Base-by-base conservation (phyloP, 1,284 basidiomycete genomes). In the Cryptococcus sp. region DNA sequence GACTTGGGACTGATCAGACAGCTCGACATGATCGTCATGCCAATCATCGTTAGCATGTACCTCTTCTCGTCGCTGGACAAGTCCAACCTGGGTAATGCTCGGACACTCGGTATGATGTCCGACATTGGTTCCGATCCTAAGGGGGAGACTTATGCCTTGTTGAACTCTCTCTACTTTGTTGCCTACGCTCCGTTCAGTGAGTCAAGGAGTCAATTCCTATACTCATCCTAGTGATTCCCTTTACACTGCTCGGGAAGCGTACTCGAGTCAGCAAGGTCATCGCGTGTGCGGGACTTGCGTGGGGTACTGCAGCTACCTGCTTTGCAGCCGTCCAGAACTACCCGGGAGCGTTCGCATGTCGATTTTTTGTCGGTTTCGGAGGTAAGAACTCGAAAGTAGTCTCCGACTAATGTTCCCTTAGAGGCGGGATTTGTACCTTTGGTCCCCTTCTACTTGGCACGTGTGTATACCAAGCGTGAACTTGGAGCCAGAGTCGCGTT, bases 351-450 rank as follows among this genome's bases (percentile, higher is more conserved):
- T 23, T 23, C 23, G 23, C 23, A 23, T 23, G 23, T 23, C 23
- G 23, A 23, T 23, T 23, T 23, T 23, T 23, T 23, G 23, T 23
- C 37, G 74, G 72, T 34, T n/a, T 74, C 13, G 71, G 72, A 15
- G 56, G 56, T 33, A 67, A 67, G 52, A 23, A 23, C 23, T 63
- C 50, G 45, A 52, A n/a, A 14, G 44, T 38, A 33, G 5, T 49
- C 3, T 15, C n/a, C 31, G 11, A 4, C 14, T 55, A 2, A 8
- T 14, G 13, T 32, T 8, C 4, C 4, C 23, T 37, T 15, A 53
- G 57, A 58, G 53, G 57, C 57, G 10, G 57, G 57, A 7, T 58
- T 50, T 49, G 33, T 31, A n/a, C 57, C 57, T 8, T 23, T 38
- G 14, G 49, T 50, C 7, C 36, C 36, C 10, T 42, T 50, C n/a